These are phyloP conservation scores for Colletotrichum melonis DNA, from an alignment of 2,329 filamentous ascomycete species.

Conservation along the genomic window DNA sequence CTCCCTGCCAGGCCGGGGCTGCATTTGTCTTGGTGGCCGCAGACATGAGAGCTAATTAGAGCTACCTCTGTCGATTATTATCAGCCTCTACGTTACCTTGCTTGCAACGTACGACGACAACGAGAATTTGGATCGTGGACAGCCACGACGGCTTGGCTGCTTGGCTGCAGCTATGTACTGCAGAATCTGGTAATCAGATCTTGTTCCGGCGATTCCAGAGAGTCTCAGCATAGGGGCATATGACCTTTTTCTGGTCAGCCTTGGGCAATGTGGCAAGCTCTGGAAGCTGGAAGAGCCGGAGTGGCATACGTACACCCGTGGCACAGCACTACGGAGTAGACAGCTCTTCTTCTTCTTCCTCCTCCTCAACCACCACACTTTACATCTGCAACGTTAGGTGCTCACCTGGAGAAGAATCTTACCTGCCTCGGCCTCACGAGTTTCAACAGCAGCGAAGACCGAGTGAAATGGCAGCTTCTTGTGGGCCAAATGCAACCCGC, in stretches of 20 bases:
- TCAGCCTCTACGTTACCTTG: neutral
- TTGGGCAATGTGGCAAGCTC: slow-evolving; percentile 9
- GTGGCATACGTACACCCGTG: neutral
- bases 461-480: neutral
- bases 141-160: neutral
- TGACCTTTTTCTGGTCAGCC: neutral
- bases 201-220: neutral
- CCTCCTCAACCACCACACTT: neutral
- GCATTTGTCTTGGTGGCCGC: neutral
- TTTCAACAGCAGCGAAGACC: neutral
- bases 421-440: slow-evolving; percentile 24
- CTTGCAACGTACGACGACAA: neutral
- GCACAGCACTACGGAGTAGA: neutral
- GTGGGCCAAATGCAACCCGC: neutral
- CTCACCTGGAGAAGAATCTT: neutral
- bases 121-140: no score
- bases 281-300: neutral
- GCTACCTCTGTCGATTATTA: neutral
- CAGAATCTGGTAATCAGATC: neutral
- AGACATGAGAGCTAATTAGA: neutral
- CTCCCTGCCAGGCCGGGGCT: slow-evolving; percentile 13
- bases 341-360: neutral
- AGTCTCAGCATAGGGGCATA: neutral
- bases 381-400: neutral
- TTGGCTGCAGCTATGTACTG: slow-evolving; percentile 9